These are phyloP conservation scores for Seiridium unicorne DNA, from an alignment of 2,329 filamentous ascomycete genomes.

Conservation along the genomic window DNA sequence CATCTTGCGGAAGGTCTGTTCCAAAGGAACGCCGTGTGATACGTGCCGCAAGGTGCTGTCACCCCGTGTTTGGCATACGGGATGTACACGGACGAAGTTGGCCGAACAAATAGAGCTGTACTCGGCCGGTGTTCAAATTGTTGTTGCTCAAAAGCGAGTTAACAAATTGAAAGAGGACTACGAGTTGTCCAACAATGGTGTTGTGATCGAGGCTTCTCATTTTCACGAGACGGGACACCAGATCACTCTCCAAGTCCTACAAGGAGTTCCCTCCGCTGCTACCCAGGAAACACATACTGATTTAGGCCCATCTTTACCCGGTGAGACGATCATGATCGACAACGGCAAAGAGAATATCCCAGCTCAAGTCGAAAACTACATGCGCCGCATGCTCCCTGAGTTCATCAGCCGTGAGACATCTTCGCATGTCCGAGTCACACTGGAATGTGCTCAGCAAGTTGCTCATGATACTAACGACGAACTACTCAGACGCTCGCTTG, in stretches of 20 bases:
- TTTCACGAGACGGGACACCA: conserved; percentile 51
- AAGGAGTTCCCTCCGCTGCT: conserved; percentile 31
- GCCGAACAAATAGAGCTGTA: conserved; percentile 63
- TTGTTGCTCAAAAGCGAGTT: conserved; percentile 58
- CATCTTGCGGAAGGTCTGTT: conserved; percentile 65
- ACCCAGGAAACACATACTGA: conserved; percentile 25
- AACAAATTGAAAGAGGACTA: conserved; percentile 53
- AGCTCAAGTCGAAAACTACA: conserved; percentile 57
- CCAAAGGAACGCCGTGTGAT: conserved; percentile 61
- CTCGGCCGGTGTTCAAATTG: conserved; percentile 62
- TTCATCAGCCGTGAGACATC: conserved; percentile 61
- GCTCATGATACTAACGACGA: conserved; percentile 50
- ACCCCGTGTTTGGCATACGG: conserved; percentile 63
- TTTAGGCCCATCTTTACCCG: conserved; percentile 25
- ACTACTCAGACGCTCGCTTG: conserved; percentile 55
- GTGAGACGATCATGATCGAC: conserved; percentile 54
- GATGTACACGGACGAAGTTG: conserved; percentile 61
- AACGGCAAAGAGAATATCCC: conserved; percentile 60
- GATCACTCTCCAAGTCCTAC: conserved; percentile 41
- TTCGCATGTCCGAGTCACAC: conserved; percentile 56
- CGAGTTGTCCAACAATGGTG: conserved; percentile 45
- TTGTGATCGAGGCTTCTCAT: conserved; percentile 56
- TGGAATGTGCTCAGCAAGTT: conserved; percentile 47
- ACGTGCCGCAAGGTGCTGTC: conserved; percentile 63
- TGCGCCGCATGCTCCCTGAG: conserved; percentile 55